Percentiles rank a stretch among this genome's conserved stretches.
These are phyloP conservation scores for Conidiobolus incongruus DNA, from an alignment of 371 early-diverging fungal genomes.

Conservation along the genomic window DNA sequence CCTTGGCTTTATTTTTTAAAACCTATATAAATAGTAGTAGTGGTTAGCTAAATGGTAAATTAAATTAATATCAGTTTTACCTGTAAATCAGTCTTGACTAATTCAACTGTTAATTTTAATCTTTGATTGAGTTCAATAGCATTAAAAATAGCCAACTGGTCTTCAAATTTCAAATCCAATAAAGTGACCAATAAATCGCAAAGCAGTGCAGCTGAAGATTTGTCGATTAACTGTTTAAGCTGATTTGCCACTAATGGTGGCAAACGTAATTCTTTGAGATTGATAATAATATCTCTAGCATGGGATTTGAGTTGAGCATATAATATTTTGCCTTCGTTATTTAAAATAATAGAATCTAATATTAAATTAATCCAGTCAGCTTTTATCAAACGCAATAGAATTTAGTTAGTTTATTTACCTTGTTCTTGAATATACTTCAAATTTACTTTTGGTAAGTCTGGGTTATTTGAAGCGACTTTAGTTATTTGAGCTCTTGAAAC, in stretches of 20 bases:
- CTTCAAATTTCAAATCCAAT: slow-evolving; percentile 44
- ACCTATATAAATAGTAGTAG: no score
- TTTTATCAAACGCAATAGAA: no score
- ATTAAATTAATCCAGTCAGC: no score
- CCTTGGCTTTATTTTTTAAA: no score
- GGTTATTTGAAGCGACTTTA: slow-evolving; percentile 6
- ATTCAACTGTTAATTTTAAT: slow-evolving; percentile 26
- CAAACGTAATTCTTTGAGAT: slow-evolving; percentile 39
- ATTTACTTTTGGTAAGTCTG: slow-evolving; percentile 11
- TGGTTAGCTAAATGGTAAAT: background rate
- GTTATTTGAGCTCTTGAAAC: slow-evolving; percentile 14
- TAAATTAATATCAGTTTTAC: slow-evolving; percentile 10
- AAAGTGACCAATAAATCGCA: slow-evolving; percentile 49
- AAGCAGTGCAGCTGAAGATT: slow-evolving; percentile 28
- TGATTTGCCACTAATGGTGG: slow-evolving; percentile 37
- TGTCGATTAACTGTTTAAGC: slow-evolving; percentile 36
- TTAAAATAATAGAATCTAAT: no score
- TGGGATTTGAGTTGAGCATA: slow-evolving; percentile 33
- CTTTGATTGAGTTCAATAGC: slow-evolving; percentile 28
- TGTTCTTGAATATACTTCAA: slow-evolving; percentile 10
- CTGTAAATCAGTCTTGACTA: slow-evolving; percentile 57
- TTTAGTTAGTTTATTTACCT: no score
- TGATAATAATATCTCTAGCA: slow-evolving; percentile 25
- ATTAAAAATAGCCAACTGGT: slow-evolving; percentile 38
- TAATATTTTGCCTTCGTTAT: no score